Conservation (phyloP, 345 rosid species). For the Erysimum cheiranthoides region DNA sequence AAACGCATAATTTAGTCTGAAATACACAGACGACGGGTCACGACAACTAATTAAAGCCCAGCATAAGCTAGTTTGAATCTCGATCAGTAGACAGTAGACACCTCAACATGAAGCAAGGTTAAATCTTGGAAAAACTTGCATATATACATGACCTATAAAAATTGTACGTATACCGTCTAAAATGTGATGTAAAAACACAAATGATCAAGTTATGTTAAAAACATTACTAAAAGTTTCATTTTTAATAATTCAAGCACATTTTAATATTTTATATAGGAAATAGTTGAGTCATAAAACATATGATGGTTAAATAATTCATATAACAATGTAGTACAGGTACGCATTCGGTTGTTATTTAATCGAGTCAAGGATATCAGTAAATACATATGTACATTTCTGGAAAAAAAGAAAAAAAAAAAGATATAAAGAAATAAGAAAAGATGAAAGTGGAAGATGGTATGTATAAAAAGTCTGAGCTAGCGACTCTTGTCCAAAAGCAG, state of each 20-base stretch:
- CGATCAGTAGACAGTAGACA: not conserved
- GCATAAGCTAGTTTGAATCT: not conserved
- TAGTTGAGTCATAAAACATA: not conserved
- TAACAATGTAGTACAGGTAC: not conserved
- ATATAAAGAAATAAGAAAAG: constrained; percentile 12
- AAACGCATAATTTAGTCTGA: not conserved
- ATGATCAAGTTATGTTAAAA: not conserved
- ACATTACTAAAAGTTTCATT: not conserved
- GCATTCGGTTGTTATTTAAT: not conserved
- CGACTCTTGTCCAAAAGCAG: constrained; percentile 32
- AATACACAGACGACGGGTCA: not conserved
- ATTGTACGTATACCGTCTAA: not conserved
- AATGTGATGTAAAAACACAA: not conserved
- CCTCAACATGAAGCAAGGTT: not conserved
- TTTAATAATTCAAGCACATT: not conserved
- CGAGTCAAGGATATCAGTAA: constrained; percentile 4
- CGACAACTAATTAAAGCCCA: not conserved
- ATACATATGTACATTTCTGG: not conserved
- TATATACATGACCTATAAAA: too few species aligned
- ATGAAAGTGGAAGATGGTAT: constrained; percentile 15
- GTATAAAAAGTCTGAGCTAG: constrained; percentile 29
- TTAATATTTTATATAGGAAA: not conserved
- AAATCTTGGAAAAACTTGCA: not conserved
- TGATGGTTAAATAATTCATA: not conserved
- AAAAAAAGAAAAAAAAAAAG: not conserved